Evolutionary conservation across 164 flowering plant genomes (phyloP), one percentile per base, ranked within the genome.

Genomic region (Malania oleifera): DNA sequence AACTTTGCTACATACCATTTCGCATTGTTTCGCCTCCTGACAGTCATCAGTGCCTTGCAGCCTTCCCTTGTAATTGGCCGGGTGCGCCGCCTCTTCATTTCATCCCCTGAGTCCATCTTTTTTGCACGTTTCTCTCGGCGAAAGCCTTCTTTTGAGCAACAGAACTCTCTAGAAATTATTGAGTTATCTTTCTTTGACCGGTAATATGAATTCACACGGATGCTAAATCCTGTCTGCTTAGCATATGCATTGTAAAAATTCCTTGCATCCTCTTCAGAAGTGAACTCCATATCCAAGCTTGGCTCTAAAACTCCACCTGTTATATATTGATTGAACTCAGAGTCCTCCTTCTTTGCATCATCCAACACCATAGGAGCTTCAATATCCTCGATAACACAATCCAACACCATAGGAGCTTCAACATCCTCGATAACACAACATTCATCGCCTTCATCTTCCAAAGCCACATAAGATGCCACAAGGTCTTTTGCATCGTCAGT

Each of bases 211-310:
- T 70, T 77, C 52, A 70, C 80, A 26, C 72, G 78, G 25, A 69
- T 73, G 50, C 74, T 70, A 70, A 82, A 82, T 0, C 84, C 87
- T 26, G 57, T 52, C 18, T 57, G 73, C 63, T 72, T 74, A 23
- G 87, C 84, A 71, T 82, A 78, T 1, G 78, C 72, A 72, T 74
- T 79, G 46, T 76, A 82, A 45, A 78, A 82, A 20, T 60, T 70
- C 65, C 65, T 72, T 0, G 82, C 82, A 38, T 72, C 81, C 2
- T 76, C 78, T 28, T 75, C 82, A 28, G 80, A 78, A 38, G 57
- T 58, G 60, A 82, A 80, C 67, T 70, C 80, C 82, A 82, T 74
- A 28, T 72, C 77, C 61, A 70, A 39, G n/a, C 59, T 44, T 25
- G 87, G 87, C 57, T 77, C 79, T 12, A 70, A 19, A 50, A 69